A percentile compares a stretch with the other conserved stretches of the same genome.
Evolutionary conservation across 2,329 filamentous ascomycete genomes (phyloP).

Genomic region (Phyllosticta citribraziliensis): DNA sequence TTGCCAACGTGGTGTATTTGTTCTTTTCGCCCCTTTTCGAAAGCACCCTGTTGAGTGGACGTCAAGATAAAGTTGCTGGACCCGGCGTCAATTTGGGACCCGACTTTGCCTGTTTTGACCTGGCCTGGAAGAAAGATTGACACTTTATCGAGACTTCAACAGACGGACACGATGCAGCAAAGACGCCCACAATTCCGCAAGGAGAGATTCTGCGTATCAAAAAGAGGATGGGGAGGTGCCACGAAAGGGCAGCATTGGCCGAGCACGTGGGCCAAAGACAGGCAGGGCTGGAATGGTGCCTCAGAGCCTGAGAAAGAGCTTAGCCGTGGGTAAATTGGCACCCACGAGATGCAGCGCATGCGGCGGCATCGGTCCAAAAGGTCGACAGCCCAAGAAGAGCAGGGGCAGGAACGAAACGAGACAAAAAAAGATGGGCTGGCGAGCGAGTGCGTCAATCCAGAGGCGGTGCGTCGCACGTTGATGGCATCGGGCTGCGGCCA

Average conservation of each 20-base stretch:
- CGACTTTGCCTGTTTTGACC: not conserved
- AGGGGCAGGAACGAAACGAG: not conserved
- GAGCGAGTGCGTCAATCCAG: not conserved
- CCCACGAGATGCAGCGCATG: not conserved
- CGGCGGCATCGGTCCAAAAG: not conserved
- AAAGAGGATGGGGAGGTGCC: not conserved
- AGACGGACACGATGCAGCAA: not conserved
- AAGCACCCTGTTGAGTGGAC: not conserved
- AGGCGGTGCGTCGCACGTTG: not conserved
- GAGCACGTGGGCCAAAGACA: not conserved
- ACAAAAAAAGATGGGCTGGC: not conserved
- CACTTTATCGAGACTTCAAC: not conserved
- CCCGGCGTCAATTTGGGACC: not conserved
- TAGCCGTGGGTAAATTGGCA: not conserved
- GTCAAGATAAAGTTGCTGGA: not conserved
- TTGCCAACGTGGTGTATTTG: not conserved
- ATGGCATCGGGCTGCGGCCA: not conserved
- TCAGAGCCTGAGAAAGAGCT: not conserved
- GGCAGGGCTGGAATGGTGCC: not conserved
- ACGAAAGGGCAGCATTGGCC: not conserved
- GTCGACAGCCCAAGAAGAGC: not conserved
- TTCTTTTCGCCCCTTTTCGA: not conserved
- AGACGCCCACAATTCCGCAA: not conserved
- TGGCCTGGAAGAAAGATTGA: not conserved
- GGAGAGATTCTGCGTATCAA: not conserved